phyloP scores from a whole-genome alignment of 176 grass and related monocot genomes.

The Aegilops tauschii region DNA sequence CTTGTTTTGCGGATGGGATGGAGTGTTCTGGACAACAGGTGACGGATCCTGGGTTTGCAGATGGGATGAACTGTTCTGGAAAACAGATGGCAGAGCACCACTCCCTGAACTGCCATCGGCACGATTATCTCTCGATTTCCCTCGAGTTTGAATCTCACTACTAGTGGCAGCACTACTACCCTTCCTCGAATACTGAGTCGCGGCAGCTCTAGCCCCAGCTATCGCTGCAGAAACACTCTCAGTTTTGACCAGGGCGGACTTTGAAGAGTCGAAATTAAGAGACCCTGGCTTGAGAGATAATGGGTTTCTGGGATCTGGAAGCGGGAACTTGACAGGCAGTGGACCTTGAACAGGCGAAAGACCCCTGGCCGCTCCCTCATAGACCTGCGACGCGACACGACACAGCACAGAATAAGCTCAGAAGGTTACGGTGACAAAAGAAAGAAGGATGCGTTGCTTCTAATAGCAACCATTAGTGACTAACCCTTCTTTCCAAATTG shows the following conservation, averaged over 20 bases:
- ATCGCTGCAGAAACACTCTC: conserved; percentile 59
- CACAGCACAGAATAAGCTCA: not conserved
- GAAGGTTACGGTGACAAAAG: not conserved
- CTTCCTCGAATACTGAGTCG: conserved; percentile 67
- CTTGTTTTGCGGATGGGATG: not conserved
- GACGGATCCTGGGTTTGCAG: not conserved
- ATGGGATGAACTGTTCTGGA: not conserved
- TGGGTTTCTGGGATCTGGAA: conserved; percentile 54
- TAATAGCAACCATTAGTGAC: not conserved
- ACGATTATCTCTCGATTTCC: not conserved
- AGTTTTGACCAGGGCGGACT: conserved; percentile 29
- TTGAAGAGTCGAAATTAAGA: conserved; percentile 35
- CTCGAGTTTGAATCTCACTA: not conserved
- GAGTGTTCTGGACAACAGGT: not conserved
- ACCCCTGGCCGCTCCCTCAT: conserved; percentile 71
- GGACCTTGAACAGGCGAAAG: conserved; percentile 62
- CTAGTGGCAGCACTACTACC: not conserved
- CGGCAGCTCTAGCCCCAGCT: conserved; percentile 63
- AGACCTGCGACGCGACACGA: conserved; percentile 31
- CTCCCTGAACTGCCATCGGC: conserved; percentile 1
- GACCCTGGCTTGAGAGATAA: conserved; percentile 59
- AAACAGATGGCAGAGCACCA: not conserved
- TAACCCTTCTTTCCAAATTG: conserved; percentile 72
- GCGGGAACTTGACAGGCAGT: conserved; percentile 72
- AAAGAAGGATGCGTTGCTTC: not conserved